These are phyloP conservation scores for Scleroderma bovista DNA, from an alignment of 768 basidiomycete genomes.

Conservation along the genomic window DNA sequence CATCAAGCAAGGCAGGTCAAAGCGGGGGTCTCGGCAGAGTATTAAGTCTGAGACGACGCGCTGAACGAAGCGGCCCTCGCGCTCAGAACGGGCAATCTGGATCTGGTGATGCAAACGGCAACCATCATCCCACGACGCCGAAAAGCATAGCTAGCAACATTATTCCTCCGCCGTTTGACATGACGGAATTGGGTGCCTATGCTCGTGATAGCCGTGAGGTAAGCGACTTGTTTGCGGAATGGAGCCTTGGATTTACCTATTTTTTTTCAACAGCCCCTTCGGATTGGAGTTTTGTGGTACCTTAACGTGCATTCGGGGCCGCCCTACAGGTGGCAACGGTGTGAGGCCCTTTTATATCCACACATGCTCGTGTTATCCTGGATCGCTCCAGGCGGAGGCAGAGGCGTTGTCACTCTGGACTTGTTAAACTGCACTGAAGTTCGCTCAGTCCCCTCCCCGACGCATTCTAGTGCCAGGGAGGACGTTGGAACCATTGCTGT, in stretches of 20 bases:
- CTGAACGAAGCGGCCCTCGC: constrained; percentile 20
- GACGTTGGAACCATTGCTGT: constrained; percentile 89
- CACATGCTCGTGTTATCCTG: constrained; percentile 82
- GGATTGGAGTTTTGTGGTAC: constrained; percentile 85
- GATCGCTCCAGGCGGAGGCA: constrained; percentile 77
- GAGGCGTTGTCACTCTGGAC: constrained; percentile 83
- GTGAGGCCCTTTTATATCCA: constrained; percentile 77
- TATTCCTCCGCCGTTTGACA: constrained; percentile 42
- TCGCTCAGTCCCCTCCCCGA: constrained; percentile 75
- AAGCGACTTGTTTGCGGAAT: constrained; percentile 8
- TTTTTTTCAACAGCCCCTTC: constrained; percentile 56
- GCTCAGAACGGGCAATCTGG: constrained; percentile 6
- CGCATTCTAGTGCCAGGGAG: constrained; percentile 73
- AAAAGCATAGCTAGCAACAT: constrained; percentile 28
- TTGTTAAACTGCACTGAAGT: constrained; percentile 83
- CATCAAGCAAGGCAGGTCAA: constrained; percentile 17
- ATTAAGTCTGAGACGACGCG: constrained; percentile 31
- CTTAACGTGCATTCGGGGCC: constrained; percentile 84
- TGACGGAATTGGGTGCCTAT: constrained; percentile 41
- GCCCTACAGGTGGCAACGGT: constrained; percentile 77
- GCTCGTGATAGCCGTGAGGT: constrained; percentile 41
- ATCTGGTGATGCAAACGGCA: constrained; percentile 7
- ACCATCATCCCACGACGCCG: constrained; percentile 19
- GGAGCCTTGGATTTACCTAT: constrained; percentile 6
- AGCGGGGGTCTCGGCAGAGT: constrained; percentile 23